phyloP scores from a whole-genome alignment of 495 filamentous ascomycete species.

The Chaetomium tenue region DNA sequence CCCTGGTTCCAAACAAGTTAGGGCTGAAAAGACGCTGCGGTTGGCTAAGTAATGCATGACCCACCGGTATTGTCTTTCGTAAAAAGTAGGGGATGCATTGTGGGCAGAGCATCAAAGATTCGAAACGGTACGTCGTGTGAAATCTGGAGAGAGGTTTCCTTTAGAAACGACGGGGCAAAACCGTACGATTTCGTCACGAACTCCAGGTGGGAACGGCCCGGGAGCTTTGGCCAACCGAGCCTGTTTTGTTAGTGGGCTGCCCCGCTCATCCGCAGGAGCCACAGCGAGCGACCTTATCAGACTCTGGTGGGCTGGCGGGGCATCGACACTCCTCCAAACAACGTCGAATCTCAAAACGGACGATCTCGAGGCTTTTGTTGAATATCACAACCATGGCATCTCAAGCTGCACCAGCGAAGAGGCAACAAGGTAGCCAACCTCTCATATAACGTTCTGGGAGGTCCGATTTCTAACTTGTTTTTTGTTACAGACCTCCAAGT shows the following conservation, averaged over 20 bases:
- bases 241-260: not conserved
- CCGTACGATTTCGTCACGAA: not conserved
- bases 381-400: conserved; percentile 40
- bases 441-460: too few species aligned
- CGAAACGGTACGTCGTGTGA: not conserved
- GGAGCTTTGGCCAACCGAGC: conserved; percentile 32
- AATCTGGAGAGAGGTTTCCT: not conserved
- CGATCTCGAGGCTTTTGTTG: not conserved
- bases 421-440: conserved; percentile 71
- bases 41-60: conserved; percentile 7
- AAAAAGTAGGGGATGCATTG: conserved; percentile 96
- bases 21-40: not conserved
- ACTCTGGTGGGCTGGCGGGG: not conserved
- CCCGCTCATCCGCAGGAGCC: not conserved
- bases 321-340: conserved; percentile 1
- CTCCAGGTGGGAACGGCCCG: not conserved
- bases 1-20: conserved; percentile 49
- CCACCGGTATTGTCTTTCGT: conserved; percentile 85
- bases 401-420: conserved; percentile 54
- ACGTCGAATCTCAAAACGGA: conserved; percentile 2
- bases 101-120: conserved; percentile 24
- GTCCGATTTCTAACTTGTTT: conserved; percentile 21
- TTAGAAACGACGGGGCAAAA: not conserved
- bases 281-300: not conserved
- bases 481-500: conserved; percentile 73